Percentiles rank a stretch among this genome's conserved stretches.
phyloP scores from a whole-genome alignment of 2,329 filamentous ascomycete species.

The Colletotrichum caudatum region DNA sequence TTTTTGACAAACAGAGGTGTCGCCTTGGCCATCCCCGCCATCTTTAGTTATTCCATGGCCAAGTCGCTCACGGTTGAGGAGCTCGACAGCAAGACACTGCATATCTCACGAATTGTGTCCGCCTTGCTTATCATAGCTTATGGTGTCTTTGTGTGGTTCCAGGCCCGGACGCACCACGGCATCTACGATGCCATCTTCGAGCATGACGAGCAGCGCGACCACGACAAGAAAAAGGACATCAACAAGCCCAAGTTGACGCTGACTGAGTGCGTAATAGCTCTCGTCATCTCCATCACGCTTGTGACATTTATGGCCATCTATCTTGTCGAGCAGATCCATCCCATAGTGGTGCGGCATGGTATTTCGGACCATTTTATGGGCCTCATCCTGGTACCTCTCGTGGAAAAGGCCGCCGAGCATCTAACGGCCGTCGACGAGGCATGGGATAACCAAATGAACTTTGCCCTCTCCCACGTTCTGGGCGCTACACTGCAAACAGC shows the following conservation, averaged over 20 bases:
- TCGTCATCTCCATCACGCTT: constrained; percentile 72
- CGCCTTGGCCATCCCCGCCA: constrained; percentile 59
- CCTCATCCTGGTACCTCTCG: constrained; percentile 82
- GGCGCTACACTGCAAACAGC: constrained; percentile 91
- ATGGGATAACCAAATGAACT: constrained; percentile 86
- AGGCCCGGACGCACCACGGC: constrained; percentile 80
- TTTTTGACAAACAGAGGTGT: constrained; percentile 48
- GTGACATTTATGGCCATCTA: constrained; percentile 81
- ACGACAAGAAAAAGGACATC: constrained; percentile 71
- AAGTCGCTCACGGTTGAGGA: constrained; percentile 45
- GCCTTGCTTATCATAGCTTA: constrained; percentile 79
- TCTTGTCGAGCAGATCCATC: constrained; percentile 78
- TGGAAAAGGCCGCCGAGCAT: constrained; percentile 90
- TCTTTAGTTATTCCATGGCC: constrained; percentile 65
- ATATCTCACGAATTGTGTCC: constrained; percentile 77
- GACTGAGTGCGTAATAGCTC: constrained; percentile 76
- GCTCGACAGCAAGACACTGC: constrained; percentile 66
- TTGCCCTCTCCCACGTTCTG: constrained; percentile 86
- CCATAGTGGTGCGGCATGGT: constrained; percentile 59
- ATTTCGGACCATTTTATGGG: constrained; percentile 70
- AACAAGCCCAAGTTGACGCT: constrained; percentile 78
- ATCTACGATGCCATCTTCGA: constrained; percentile 82
- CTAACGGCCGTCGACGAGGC: constrained; percentile 87
- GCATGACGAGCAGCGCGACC: constrained; percentile 75
- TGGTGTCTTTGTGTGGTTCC: constrained; percentile 75